Evolutionary conservation across 2,329 filamentous ascomycete genomes (phyloP).

Genomic region (Aspergillus pseudotamarii): DNA sequence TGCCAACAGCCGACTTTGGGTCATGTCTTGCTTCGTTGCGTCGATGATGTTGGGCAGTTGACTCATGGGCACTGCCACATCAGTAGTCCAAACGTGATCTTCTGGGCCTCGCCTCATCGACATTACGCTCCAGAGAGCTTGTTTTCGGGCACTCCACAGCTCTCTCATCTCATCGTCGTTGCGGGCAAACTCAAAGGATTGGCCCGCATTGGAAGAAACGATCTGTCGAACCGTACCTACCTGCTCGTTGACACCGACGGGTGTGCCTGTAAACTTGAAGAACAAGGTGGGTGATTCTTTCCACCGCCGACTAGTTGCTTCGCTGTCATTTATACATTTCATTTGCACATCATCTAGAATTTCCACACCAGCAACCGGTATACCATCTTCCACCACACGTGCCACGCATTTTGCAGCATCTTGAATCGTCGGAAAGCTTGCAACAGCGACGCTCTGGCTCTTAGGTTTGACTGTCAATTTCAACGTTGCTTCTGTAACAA

Average conservation of each 20-base stretch:
- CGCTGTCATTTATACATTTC: slow-evolving; percentile 63
- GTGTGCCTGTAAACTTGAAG: slow-evolving; percentile 73
- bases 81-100: slow-evolving; percentile 75
- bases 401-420: slow-evolving; percentile 78
- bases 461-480: slow-evolving; percentile 82
- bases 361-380: slow-evolving; percentile 89
- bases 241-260: slow-evolving; percentile 64
- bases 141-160: slow-evolving; percentile 75
- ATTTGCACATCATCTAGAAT: slow-evolving; percentile 93
- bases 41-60: slow-evolving; percentile 72
- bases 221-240: slow-evolving; percentile 63
- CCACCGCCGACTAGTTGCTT: slow-evolving; percentile 58
- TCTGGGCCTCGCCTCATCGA: slow-evolving; percentile 62
- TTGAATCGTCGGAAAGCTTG: slow-evolving; percentile 65
- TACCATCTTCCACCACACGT: slow-evolving; percentile 75
- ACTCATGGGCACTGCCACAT: slow-evolving; percentile 77
- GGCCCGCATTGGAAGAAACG: slow-evolving; percentile 56
- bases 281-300: slow-evolving; percentile 72
- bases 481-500: slow-evolving; percentile 87
- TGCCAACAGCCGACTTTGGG: slow-evolving; percentile 62
- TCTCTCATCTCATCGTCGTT: slow-evolving; percentile 67
- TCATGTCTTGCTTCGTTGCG: slow-evolving; percentile 67
- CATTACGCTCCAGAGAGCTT: slow-evolving; percentile 73
- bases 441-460: slow-evolving; percentile 78
- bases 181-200: slow-evolving; percentile 69